These are phyloP conservation scores for Vicia villosa DNA, from an alignment of 306 rosid genomes.

Conservation along the genomic window DNA sequence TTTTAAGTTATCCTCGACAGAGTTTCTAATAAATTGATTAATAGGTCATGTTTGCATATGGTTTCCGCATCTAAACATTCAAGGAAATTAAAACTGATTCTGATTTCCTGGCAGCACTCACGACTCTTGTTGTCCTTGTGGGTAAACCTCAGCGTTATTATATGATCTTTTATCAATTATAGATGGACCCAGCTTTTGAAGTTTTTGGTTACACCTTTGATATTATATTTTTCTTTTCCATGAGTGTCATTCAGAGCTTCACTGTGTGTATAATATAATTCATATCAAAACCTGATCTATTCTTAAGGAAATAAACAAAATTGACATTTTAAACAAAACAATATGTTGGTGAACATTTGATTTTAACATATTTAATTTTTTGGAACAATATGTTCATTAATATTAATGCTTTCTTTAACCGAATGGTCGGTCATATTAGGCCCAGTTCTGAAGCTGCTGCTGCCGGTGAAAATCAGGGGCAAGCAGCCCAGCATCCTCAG, in stretches of 20 bases:
- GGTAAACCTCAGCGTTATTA: background rate
- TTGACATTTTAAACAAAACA: background rate
- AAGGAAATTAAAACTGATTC: background rate
- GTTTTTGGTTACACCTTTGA: conserved; percentile 10
- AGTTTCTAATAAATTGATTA: background rate
- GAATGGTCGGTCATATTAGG: conserved; percentile 43
- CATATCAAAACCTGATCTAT: conserved; percentile 15
- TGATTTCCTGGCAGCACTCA: conserved; percentile 4
- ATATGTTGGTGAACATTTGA: background rate
- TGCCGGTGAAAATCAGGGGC: conserved; percentile 68
- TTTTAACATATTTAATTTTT: background rate
- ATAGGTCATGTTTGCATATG: conserved; percentile 8
- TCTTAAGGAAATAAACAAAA: background rate
- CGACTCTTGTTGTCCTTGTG: background rate
- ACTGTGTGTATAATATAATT: background rate
- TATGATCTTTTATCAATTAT: background rate
- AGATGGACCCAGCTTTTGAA: background rate
- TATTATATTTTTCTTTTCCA: background rate
- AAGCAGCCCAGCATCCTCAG: conserved; percentile 71
- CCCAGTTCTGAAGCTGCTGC: conserved; percentile 59
- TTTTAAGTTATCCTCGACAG: background rate
- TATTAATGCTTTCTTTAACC: conserved; percentile 30
- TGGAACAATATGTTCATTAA: conserved; percentile 17
- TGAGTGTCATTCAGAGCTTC: background rate
- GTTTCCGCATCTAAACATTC: background rate